A percentile compares a stretch with the other conserved stretches of the same genome.
These are phyloP conservation scores for Diaporthe ampelina DNA, from an alignment of 2,329 filamentous ascomycete species.

Conservation along the genomic window DNA sequence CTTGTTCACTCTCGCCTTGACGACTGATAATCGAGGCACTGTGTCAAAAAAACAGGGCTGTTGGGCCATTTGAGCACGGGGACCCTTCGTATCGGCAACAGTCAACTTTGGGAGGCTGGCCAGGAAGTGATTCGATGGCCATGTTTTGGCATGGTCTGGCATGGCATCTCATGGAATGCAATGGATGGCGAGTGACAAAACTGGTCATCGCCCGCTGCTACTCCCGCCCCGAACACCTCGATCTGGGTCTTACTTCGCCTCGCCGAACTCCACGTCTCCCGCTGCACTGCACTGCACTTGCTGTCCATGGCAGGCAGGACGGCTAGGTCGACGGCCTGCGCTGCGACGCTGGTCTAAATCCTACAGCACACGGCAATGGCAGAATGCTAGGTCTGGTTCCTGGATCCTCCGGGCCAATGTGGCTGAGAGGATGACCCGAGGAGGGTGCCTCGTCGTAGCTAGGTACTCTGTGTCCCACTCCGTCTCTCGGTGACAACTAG, in stretches of 20 bases:
- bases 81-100: constrained; percentile 15
- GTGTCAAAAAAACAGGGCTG: constrained; percentile 24
- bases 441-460: background rate
- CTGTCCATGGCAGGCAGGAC: background rate
- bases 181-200: constrained; percentile 6
- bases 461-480: background rate
- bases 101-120: background rate
- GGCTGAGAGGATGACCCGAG: constrained; percentile 15
- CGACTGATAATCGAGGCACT: background rate
- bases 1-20: constrained; percentile 14
- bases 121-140: background rate
- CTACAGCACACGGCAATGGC: constrained; percentile 18
- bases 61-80: constrained; percentile 9
- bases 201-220: background rate
- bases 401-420: constrained; percentile 20
- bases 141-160: constrained; percentile 4
- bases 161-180: constrained; percentile 10
- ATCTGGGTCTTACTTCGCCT: constrained; percentile 10
- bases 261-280: background rate
- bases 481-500: constrained; percentile 6
- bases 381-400: constrained; percentile 12
- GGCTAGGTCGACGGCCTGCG: background rate
- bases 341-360: constrained; percentile 19
- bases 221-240: background rate
- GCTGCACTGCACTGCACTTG: background rate